Base-by-base conservation (phyloP, 257 asterid species). In the Petrea volubilis region DNA sequence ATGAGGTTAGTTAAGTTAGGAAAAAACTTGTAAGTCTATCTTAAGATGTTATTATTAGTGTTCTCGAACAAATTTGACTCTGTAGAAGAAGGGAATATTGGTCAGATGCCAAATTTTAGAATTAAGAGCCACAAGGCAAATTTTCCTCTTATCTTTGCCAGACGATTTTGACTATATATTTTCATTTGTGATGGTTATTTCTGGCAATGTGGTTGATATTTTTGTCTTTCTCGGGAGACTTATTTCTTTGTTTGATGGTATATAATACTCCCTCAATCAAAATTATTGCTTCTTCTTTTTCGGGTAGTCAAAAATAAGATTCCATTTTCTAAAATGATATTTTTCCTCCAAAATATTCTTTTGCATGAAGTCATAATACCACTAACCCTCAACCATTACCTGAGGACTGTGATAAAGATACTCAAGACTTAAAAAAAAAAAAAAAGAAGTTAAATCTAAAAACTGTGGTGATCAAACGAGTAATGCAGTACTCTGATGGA, bases 31-130 rank as follows among this genome's bases (percentile, higher is more conserved):
- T 69, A 27, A 55, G 29, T 65, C 59, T 61, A 29, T 14, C 5
- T 27, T 69, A 14, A 64, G 69, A 67, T 36, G 67, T 18, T 36
- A 7, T 63, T 28, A 28, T 31, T 70, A 44, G 68, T 50, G 47
- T 34, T 27, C 21, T 17, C 51, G 1, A 33, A n/a, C 61, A 24
- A 34, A 34, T 59, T 18, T 7, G 36, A 20, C 44, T 43, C 36
- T 64, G 33, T 33, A 25, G 55, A 53, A 62, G 38, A 53, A 49
- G 28, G 59, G 20, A 43, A 64, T 7, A 21, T 20, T 1, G 10
- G 36, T 28, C 51, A 18, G 15, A 23, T 53, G 14, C 44, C 13
- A 10, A 41, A 14, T n/a, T 33, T 24, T 52, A 50, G 63, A 55
- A 58, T 15, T 29, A 24, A 36, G 49, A 36, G 50, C 47, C 36